Evolutionary conservation across 768 basidiomycete genomes (phyloP).

Genomic region (Lyophyllum atratum): DNA sequence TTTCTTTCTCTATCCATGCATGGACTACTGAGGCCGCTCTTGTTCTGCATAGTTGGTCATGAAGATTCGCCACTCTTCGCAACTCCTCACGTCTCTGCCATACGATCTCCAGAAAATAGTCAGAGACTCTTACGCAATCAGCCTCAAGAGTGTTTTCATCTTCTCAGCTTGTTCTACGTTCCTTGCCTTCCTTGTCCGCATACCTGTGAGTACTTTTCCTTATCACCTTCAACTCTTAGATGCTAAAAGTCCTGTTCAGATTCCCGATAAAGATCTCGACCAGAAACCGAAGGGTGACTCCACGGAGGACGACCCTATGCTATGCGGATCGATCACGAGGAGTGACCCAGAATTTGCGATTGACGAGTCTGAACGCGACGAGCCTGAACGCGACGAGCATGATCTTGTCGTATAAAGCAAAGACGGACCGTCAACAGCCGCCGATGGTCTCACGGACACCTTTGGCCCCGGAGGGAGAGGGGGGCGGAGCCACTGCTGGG

Average conservation of each 20-base stretch:
- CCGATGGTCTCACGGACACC: too few species aligned
- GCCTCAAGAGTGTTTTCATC: slow-evolving; percentile 63
- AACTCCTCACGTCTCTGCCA: slow-evolving; percentile 52
- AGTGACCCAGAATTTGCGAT: too few species aligned
- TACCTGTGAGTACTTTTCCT: slow-evolving; percentile 48
- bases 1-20: not conserved
- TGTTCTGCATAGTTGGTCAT: slow-evolving; percentile 37
- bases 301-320: too few species aligned
- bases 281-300: too few species aligned
- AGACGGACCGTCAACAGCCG: too few species aligned
- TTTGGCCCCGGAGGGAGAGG: too few species aligned
- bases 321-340: too few species aligned
- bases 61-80: slow-evolving; percentile 61
- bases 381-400: too few species aligned
- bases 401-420: too few species aligned
- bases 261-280: not conserved
- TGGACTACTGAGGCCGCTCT: not conserved
- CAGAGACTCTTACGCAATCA: slow-evolving; percentile 60
- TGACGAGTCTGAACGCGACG: too few species aligned
- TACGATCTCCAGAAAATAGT: slow-evolving; percentile 53
- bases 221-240: not conserved
- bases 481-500: too few species aligned
- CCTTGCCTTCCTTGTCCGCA: slow-evolving; percentile 57
- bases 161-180: slow-evolving; percentile 59
- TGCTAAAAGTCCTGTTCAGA: not conserved